Evolutionary conservation across 331 rosid genomes (phyloP), one percentile per base, ranked within the genome.

Genomic region (Erythrophleum ivorense): DNA sequence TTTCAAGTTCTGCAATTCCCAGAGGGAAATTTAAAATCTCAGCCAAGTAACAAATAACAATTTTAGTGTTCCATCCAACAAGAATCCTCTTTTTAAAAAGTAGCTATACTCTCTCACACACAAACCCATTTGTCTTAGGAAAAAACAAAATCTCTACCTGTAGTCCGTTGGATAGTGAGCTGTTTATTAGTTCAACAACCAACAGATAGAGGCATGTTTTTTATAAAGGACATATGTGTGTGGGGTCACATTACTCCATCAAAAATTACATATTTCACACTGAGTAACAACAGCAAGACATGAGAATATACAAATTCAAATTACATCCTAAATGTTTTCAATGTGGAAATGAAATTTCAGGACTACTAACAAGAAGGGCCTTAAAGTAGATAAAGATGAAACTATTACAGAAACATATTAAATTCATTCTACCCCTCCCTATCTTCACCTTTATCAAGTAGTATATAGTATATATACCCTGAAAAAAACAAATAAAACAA

Each of bases 381-480:
- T 54, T 67, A 77, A 52, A 40, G 59, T 38, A 53, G 60, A 73
- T 33, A 73, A 67, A 49, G 43, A 58, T 24, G 54, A 45, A 60
- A 55, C 4, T 71, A 12, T 64, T 46, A 36, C 76, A 68, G 7
- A 70, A 75, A 9, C 45, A 68, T 36, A 24, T 24, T 16, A 58
- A n/a, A 11, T 7, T 59, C 1, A 24, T 10, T 43, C 73, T 70
- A 40, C 40, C 66, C 38, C 65, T 43, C 69, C 78, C 33, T 49
- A 58, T 21, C 63, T 82, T 78, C 53, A 75, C 75, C 57, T 49
- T 78, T 40, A 73, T 66, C 75, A 54, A 41, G 78, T 45, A 36
- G 60, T 55, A 59, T 50, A 49, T 41, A 62, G 29, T 24, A 24
- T 24, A 24, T 24, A 24, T 24, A 24, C 60, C 5, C 31, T 60